phyloP scores from a whole-genome alignment of 768 basidiomycete genomes.

The Tremella yokohamensis region DNA sequence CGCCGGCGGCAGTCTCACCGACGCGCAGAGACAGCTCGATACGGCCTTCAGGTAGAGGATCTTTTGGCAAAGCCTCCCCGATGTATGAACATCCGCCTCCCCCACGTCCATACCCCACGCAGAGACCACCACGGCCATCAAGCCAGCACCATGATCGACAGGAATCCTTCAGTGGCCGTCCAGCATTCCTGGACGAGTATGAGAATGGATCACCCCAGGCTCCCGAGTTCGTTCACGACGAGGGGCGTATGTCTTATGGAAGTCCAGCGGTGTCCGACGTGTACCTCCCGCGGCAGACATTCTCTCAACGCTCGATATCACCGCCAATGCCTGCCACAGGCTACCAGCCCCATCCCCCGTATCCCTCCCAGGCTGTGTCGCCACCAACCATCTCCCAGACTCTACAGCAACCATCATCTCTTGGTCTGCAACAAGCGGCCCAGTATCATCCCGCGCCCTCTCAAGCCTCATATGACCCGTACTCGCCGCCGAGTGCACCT shows the following conservation, averaged over 20 bases:
- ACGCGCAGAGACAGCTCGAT: constrained; percentile 7
- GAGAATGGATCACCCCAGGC: background rate
- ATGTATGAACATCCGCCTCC: constrained; percentile 18
- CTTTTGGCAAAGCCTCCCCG: constrained; percentile 9
- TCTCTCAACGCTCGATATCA: background rate
- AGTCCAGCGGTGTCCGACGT: background rate
- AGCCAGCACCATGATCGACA: constrained; percentile 1
- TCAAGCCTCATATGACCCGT: constrained; percentile 3
- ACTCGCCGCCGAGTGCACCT: background rate
- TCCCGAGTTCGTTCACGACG: background rate
- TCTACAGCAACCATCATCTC: constrained; percentile 1
- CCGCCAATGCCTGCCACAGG: background rate
- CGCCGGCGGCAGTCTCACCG: background rate
- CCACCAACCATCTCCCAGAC: background rate
- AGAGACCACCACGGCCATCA: background rate
- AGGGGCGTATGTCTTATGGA: background rate
- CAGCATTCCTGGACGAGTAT: background rate
- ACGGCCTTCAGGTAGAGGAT: constrained; percentile 4
- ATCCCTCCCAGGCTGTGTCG: background rate
- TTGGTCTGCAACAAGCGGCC: background rate
- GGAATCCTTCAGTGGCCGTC: background rate
- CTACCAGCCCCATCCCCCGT: background rate
- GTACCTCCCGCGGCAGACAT: background rate
- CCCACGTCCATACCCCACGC: background rate
- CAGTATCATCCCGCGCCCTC: background rate